Evolutionary conservation across 371 early-diverging fungal species (phyloP).

Genomic region (Catenaria anguillulae): DNA sequence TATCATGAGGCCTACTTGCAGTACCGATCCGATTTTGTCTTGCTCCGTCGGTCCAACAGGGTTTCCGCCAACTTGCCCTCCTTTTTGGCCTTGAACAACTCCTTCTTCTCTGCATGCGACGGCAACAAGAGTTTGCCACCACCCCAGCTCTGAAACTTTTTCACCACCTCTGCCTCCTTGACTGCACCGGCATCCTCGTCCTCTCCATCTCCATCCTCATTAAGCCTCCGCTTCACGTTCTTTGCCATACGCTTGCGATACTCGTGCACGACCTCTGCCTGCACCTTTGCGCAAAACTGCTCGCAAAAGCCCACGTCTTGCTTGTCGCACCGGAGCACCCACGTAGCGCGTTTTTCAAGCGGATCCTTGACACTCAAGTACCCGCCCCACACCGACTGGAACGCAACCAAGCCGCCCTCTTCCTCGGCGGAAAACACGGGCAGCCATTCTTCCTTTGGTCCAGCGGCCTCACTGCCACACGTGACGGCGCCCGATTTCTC

Average conservation of each 20-base stretch:
- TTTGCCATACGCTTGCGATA: slow-evolving; percentile 9
- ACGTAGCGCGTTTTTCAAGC: neutral
- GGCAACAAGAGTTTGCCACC: neutral
- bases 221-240: slow-evolving; percentile 11
- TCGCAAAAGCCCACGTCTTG: neutral
- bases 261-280: slow-evolving; percentile 9
- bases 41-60: slow-evolving; percentile 11
- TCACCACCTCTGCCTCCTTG: slow-evolving; percentile 7
- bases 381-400: slow-evolving; percentile 2
- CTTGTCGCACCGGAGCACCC: neutral
- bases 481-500: slow-evolving; percentile 6
- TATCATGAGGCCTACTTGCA: no score
- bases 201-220: neutral
- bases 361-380: neutral
- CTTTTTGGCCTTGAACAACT: neutral
- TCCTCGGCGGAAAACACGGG: neutral
- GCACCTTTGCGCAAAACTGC: slow-evolving; percentile 1
- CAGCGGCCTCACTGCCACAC: slow-evolving; percentile 7
- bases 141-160: slow-evolving; percentile 7
- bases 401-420: neutral
- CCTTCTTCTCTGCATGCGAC: neutral
- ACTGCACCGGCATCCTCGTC: slow-evolving; percentile 1
- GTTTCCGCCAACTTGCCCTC: slow-evolving; percentile 12
- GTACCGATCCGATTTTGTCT: slow-evolving; percentile 11
- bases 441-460: slow-evolving; percentile 2